Conservation (phyloP, 352 stramenopile species). For the Phytophthora citrophthora region DNA sequence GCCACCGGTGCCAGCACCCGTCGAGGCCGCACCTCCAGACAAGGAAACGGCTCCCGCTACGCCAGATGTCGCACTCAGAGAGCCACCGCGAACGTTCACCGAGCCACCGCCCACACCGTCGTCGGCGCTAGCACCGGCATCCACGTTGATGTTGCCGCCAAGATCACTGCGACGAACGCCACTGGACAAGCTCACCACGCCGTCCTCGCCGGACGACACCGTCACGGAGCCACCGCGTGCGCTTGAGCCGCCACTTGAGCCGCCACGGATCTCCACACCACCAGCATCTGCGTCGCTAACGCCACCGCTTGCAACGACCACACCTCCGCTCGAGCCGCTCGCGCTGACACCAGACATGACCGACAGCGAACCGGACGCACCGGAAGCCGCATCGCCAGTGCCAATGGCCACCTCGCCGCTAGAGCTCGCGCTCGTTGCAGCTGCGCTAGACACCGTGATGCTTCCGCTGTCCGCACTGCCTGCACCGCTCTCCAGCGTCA, state of each 20-base stretch:
- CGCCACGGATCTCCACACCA: constrained; percentile 10
- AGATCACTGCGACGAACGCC: neutral
- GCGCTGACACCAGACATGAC: neutral
- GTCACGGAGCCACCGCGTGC: neutral
- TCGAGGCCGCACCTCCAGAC: neutral
- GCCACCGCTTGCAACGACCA: neutral
- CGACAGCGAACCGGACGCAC: neutral
- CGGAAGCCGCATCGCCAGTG: neutral
- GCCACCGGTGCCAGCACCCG: neutral
- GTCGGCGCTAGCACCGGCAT: constrained; percentile 1
- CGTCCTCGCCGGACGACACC: neutral
- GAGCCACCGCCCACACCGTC: neutral
- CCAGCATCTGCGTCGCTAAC: neutral
- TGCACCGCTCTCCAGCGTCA: neutral
- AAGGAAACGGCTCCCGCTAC: neutral
- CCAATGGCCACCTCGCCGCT: neutral
- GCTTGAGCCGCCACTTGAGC: neutral
- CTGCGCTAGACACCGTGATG: neutral
- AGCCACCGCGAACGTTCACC: neutral
- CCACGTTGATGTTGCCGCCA: neutral
- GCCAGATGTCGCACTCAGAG: neutral
- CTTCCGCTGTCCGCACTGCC: neutral
- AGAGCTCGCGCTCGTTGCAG: neutral
- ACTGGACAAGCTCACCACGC: neutral
- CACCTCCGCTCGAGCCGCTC: neutral